phyloP scores from a whole-genome alignment of 2,329 filamentous ascomycete genomes.

The Zymoseptoria brevis region DNA sequence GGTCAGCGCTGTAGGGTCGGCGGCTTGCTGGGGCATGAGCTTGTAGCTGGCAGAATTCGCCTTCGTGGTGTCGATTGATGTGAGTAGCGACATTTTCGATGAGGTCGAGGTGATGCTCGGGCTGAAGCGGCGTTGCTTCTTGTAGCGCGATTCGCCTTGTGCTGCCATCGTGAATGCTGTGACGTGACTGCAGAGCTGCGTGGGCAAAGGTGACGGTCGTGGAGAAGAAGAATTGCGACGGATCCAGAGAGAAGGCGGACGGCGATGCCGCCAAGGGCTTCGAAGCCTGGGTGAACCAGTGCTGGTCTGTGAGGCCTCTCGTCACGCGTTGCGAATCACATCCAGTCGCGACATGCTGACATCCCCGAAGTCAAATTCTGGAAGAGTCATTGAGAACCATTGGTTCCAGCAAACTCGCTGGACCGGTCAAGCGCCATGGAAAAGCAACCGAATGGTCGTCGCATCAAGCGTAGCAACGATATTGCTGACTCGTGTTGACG shows the following conservation, averaged over 20 bases:
- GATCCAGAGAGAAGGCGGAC: neutral
- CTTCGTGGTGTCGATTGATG: neutral
- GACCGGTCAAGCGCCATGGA: neutral
- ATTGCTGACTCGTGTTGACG: too few species aligned
- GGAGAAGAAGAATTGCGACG: neutral
- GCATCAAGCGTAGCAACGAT: too few species aligned
- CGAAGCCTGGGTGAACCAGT: neutral
- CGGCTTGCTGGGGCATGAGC: neutral
- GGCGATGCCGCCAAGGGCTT: neutral
- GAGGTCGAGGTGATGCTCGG: neutral
- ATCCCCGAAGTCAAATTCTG: neutral
- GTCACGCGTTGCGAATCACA: conserved; percentile 1
- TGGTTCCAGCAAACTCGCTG: neutral
- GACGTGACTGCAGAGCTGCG: neutral
- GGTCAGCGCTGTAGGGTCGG: conserved; percentile 1
- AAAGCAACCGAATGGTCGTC: neutral
- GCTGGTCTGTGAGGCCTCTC: neutral
- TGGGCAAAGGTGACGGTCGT: neutral
- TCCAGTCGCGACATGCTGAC: neutral
- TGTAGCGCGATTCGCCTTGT: neutral
- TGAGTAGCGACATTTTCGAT: neutral
- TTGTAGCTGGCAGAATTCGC: neutral
- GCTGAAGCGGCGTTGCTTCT: neutral
- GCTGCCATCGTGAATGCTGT: neutral
- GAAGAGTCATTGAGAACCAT: neutral